Evolutionary conservation across 2,329 filamentous ascomycete genomes (phyloP), one percentile per base, ranked within the genome.

Genomic region (Beauveria scarabaeidicola): DNA sequence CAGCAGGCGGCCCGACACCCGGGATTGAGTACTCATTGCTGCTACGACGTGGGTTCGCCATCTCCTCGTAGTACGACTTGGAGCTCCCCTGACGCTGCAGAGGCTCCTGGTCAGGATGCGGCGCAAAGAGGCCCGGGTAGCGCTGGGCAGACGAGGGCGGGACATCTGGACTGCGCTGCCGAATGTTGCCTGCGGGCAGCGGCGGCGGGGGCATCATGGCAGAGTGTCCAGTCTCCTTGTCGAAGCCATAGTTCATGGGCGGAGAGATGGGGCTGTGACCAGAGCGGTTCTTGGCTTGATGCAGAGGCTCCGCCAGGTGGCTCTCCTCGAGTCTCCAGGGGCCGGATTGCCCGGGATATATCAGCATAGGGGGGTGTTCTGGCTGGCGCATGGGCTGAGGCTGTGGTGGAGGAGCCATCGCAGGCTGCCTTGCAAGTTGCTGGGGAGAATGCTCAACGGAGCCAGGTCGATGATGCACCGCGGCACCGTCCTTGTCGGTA

Each of bases 281-380:
- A 23, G 72, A 65, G 21, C 73, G 70, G 52, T 72, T 72, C 55
- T 69, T 70, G 3, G 72, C 66, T 3, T 63, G 60, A 56, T 74
- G 70, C 19, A 83, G 72, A 27, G 82, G 82, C 62, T 81, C 76
- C 1, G 76, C 70, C 40, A 84, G 70, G 61, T 80, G 75, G 10
- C 81, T 84, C 68, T 83, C 80, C 63, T 83, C 75, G 6, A 81
- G 68, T 53, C 77, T 80, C 81, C 81, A 84, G 19, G 73, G 72
- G 0, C 75, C 77, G n/a, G 72, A 69, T 1, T 69, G 64, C 27
- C 64, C 64, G 27, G 65, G 64, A 32, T 63, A 62, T 40, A 69
- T 57, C 57, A 68, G 62, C 5, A 61, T 61, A 17, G 64, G 64
- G 29, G 56, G 48, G 8, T 44, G 38, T 11, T 21, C 19, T 9